Percentiles rank a stretch among this genome's conserved stretches.
These are phyloP conservation scores for Cymbidium sinense DNA, from an alignment of 106 monocot genomes.

Conservation along the genomic window DNA sequence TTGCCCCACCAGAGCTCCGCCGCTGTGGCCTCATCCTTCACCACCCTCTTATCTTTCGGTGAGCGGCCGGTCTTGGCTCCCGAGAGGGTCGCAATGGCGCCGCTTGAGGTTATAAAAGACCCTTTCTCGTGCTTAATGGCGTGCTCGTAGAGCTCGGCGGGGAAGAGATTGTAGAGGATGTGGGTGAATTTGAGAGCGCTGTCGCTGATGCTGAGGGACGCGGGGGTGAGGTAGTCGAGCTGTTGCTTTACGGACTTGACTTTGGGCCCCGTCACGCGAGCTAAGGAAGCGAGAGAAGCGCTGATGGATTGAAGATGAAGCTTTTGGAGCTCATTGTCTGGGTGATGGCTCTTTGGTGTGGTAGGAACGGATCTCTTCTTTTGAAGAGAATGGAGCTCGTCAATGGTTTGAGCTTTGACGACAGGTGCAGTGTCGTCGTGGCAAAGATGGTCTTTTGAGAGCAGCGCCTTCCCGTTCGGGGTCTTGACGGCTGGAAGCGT, in stretches of 20 bases:
- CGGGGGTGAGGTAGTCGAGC: conserved; percentile 35
- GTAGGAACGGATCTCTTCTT: conserved; percentile 90
- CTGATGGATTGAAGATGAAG: conserved; percentile 98
- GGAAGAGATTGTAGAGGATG: conserved; percentile 96
- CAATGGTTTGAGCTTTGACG: conserved; percentile 92
- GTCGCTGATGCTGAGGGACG: conserved; percentile 64
- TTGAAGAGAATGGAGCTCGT: conserved; percentile 98
- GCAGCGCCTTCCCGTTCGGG: background rate
- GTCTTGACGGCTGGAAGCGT: background rate
- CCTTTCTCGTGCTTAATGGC: conserved; percentile 88
- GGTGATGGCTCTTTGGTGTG: conserved; percentile 59
- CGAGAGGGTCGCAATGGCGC: conserved; percentile 82
- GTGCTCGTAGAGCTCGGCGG: conserved; percentile 93
- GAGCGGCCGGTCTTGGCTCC: conserved; percentile 95
- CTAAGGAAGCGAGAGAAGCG: conserved; percentile 92
- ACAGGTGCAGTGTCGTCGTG: conserved; percentile 89
- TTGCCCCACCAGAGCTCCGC: conserved; percentile 98
- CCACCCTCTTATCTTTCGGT: conserved; percentile 83
- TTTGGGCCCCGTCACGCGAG: conserved; percentile 85
- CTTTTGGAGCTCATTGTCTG: conserved; percentile 75
- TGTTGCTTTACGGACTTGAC: conserved; percentile 58
- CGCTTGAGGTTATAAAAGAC: conserved; percentile 76
- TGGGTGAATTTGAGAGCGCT: conserved; percentile 96
- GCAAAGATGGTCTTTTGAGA: conserved; percentile 57
- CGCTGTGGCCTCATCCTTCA: conserved; percentile 68